Evolutionary conservation across 495 filamentous ascomycete genomes (phyloP).

Genomic region (Apiosordaria backusii): DNA sequence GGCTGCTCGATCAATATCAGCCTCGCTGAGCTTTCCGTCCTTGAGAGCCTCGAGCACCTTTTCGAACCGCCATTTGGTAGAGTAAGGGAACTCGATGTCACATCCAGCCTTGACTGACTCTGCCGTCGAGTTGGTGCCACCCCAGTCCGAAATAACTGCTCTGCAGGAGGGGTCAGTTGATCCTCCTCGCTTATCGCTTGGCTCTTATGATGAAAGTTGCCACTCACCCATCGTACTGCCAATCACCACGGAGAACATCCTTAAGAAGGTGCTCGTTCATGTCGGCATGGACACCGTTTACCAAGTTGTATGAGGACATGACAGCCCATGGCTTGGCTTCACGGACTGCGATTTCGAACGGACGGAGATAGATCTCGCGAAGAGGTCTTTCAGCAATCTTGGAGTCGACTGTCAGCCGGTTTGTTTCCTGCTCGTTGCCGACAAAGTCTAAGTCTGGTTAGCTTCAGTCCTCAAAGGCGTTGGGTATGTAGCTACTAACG

Average conservation of each 20-base stretch:
- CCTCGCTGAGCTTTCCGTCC: slow-evolving; percentile 53
- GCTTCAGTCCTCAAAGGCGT: neutral
- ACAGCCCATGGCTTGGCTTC: slow-evolving; percentile 74
- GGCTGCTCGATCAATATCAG: slow-evolving; percentile 48
- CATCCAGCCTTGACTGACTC: slow-evolving; percentile 70
- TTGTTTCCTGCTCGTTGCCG: slow-evolving; percentile 80
- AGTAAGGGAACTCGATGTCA: slow-evolving; percentile 77
- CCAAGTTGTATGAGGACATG: slow-evolving; percentile 83
- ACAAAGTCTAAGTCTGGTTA: slow-evolving; percentile 60
- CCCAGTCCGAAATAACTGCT: slow-evolving; percentile 72
- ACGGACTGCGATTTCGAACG: slow-evolving; percentile 78
- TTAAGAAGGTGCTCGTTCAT: slow-evolving; percentile 67
- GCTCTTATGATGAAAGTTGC: slow-evolving; percentile 4
- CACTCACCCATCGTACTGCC: slow-evolving; percentile 65
- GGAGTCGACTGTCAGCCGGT: slow-evolving; percentile 68
- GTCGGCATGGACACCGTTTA: slow-evolving; percentile 75
- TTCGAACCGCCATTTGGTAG: slow-evolving; percentile 65
- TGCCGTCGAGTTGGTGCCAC: slow-evolving; percentile 63
- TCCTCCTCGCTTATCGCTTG: slow-evolving; percentile 10
- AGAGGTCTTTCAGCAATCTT: slow-evolving; percentile 69
- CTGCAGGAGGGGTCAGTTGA: slow-evolving; percentile 39
- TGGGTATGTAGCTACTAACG: slow-evolving; percentile 38
- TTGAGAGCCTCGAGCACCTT: slow-evolving; percentile 61
- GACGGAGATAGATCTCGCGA: slow-evolving; percentile 76
- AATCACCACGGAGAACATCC: slow-evolving; percentile 72